phyloP scores from a whole-genome alignment of 2,329 filamentous ascomycete genomes.

The Aspergillus ustus region DNA sequence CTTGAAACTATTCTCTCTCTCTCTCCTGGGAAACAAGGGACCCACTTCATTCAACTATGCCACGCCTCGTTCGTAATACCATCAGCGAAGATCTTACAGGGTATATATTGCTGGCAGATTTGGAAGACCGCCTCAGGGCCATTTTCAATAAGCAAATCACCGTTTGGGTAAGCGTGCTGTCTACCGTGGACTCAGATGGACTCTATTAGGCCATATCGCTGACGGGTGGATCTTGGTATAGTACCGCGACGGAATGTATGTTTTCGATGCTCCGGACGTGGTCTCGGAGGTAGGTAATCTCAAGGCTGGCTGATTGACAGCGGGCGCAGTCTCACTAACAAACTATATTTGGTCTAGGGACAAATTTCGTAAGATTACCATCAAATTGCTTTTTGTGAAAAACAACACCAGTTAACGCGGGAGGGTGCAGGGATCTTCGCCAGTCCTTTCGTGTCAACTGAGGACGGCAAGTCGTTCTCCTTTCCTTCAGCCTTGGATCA shows the following conservation, averaged over 20 bases:
- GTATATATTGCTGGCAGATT: too few relatives aligned
- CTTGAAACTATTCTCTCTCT: too few relatives aligned
- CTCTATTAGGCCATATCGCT: too few relatives aligned
- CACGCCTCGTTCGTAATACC: too few relatives aligned
- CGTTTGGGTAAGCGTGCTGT: constrained; percentile 10
- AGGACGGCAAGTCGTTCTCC: not conserved
- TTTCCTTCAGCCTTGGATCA: not conserved
- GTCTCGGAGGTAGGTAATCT: constrained; percentile 16
- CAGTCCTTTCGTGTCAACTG: not conserved
- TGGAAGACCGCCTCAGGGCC: too few relatives aligned
- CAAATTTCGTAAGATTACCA: constrained; percentile 16
- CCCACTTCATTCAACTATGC: too few relatives aligned
- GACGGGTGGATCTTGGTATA: not conserved
- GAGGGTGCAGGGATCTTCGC: not conserved
- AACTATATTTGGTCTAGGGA: not conserved
- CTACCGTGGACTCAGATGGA: not conserved
- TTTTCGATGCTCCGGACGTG: constrained; percentile 20
- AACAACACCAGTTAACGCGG: not conserved
- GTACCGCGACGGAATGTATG: constrained; percentile 18
- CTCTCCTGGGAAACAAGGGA: too few relatives aligned
- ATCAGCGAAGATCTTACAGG: too few relatives aligned
- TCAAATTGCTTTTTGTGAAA: not conserved
- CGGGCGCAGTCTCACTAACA: not conserved
- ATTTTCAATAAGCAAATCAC: constrained; percentile 2
- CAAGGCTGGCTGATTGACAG: not conserved